These are phyloP conservation scores for Zopfochytrium polystomum DNA, from an alignment of 371 early-diverging fungal genomes.

Conservation along the genomic window DNA sequence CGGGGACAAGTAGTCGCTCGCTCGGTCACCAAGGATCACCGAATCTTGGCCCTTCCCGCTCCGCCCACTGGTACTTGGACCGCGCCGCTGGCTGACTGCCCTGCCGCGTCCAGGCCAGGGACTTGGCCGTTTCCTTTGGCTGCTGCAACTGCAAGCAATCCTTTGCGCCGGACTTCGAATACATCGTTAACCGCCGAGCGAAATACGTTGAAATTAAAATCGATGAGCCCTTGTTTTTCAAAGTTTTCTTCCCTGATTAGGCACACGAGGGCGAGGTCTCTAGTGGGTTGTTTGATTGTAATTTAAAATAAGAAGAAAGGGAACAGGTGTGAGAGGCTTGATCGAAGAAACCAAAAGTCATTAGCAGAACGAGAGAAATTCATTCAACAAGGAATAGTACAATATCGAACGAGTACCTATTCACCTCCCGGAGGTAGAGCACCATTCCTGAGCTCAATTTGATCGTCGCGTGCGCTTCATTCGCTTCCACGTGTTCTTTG, in stretches of 20 bases:
- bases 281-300: conserved; percentile 23
- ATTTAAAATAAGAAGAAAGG: too few relatives aligned
- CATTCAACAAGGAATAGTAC: neutral
- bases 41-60: too few relatives aligned
- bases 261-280: conserved; percentile 75
- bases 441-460: conserved; percentile 79
- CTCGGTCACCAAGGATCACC: too few relatives aligned
- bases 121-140: too few relatives aligned
- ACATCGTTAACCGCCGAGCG: conserved; percentile 44
- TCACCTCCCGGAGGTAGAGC: conserved; percentile 76
- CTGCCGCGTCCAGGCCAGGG: too few relatives aligned
- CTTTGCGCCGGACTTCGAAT: conserved; percentile 18
- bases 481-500: neutral
- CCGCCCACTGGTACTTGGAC: too few relatives aligned
- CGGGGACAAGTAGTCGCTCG: too few relatives aligned
- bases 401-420: conserved; percentile 49
- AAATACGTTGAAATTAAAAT: conserved; percentile 72
- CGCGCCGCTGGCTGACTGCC: too few relatives aligned
- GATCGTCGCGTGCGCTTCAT: conserved; percentile 57
- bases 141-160: too few relatives aligned
- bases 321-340: too few relatives aligned
- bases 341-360: too few relatives aligned
- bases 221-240: conserved; percentile 83
- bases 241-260: conserved; percentile 81
- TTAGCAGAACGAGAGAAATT: neutral